Evolutionary conservation across 768 basidiomycete genomes (phyloP), one percentile per base, ranked within the genome.

Genomic region (Lactarius quietus): DNA sequence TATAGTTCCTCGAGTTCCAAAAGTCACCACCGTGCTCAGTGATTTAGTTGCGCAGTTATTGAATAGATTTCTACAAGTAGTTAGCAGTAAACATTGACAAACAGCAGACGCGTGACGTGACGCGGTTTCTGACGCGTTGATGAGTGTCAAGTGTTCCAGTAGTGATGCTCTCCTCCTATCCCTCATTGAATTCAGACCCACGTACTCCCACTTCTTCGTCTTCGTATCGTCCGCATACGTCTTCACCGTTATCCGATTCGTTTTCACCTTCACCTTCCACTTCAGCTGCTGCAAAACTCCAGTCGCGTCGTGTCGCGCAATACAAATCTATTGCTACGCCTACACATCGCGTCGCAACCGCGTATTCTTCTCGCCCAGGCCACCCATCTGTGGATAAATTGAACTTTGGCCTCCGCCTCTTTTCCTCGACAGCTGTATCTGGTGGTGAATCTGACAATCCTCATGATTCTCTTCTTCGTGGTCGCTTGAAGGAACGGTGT

Each of bases 401-500:
- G 9, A 20, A 8, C 60, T 33, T 57, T 35, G 38, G 18, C 31
- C 20, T n/a, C 26, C 23, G 51, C 36, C 33, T 38, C 1, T 60
- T 59, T 39, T 14, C 31, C 17, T 48, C 59, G 23, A 43, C 28
- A 33, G 39, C 36, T 20, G 31, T 18, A 23, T 29, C 58, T 5
- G 62, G 56, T n/a, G n/a, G n/a, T 15, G 62, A 63, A 14, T 67
- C 31, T 6, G 66, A 59, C 28, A 52, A 62, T 54, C 52, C 71
- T 17, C 73, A 66, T 36, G 63, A 62, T 38, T 38, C 33, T 18
- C 61, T 73, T 33, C 61, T 74, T 18, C 69, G 73, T 10, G 69
- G 72, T 29, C 68, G 69, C 15, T 70, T 74, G 67, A 66, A 66
- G 57, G 59, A 66, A 14, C 68, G 68, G 20, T 74, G 73, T 51